Evolutionary conservation across 345 rosid genomes (phyloP).

Genomic region (Citrus medica): DNA sequence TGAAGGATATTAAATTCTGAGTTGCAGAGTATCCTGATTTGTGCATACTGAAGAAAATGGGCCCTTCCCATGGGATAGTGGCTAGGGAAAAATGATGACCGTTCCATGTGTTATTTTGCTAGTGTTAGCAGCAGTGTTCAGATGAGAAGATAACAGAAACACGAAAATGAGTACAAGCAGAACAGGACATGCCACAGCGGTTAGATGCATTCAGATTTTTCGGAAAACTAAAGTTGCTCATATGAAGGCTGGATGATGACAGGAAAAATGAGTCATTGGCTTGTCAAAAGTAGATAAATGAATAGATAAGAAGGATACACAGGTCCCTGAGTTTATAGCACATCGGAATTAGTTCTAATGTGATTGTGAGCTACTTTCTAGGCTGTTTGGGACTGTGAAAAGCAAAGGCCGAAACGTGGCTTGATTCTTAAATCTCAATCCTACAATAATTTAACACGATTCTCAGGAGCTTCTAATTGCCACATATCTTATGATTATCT

Average conservation of each 20-base stretch:
- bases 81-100: conserved; percentile 25
- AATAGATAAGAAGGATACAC: background rate
- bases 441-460: background rate
- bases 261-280: background rate
- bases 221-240: background rate
- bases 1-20: conserved; percentile 36
- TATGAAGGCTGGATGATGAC: background rate
- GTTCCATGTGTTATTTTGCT: conserved; percentile 35
- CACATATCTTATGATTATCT: background rate
- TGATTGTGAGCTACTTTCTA: conserved; percentile 9
- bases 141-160: conserved; percentile 1
- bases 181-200: conserved; percentile 1
- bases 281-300: background rate
- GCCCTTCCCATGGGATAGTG: conserved; percentile 30
- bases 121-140: conserved; percentile 6
- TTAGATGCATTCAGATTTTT: conserved; percentile 3
- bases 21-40: conserved; percentile 25
- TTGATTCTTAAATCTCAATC: background rate
- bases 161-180: conserved; percentile 13
- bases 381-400: background rate
- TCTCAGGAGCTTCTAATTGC: background rate
- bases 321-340: background rate
- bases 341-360: background rate
- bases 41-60: conserved; percentile 27
- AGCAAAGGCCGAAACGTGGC: background rate